Evolutionary conservation across 148 eudicot genomes (phyloP), one percentile per base, ranked within the genome.

Genomic region (Heliamphora exappendiculata): DNA sequence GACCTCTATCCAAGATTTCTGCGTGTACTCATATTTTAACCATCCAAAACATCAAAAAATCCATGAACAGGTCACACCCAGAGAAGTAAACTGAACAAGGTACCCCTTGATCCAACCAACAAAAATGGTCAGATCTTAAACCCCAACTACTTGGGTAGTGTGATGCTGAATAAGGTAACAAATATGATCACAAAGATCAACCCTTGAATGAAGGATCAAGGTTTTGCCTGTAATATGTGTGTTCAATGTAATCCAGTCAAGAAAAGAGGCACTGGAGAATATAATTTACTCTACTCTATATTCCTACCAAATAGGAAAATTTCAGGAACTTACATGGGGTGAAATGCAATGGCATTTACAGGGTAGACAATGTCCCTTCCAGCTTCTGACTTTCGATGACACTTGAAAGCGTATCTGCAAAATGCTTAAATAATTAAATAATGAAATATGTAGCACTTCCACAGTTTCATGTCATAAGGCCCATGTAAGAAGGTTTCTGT

Each of bases 301-400:
- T 7, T 22, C 31, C 66, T 7, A 3, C 26, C 17, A 8, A 28
- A 33, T 29, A 36, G 42, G 63, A 78, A 36, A n/a, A 72, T 78
- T 60, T 33, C 19, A 39, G 34, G 53, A 71, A 72, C 76, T 60
- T 72, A 78, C 81, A 78, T 78, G n/a, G 81, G 81, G 84, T 94
- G 98, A 66, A 89, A 94, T 47, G 98, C 92, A 82, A 94, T 92
- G 51, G 98, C 89, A 82, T 94, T 94, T 47, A 94, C 97, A 65
- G 97, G 96, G 86, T 92, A 89, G 79, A 94, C 98, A 76, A 94
- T 91, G 70, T 94, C 98, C 75, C 90, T 86, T 84, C 98, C 98
- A 45, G 88, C 97, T 81, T 92, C 98, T 0, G 97, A 85, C 80
- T 85, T 92, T 69, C 97, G 86, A 77, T 94, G 98, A 80, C 98